Evolutionary conservation across 1,139 yeast species (phyloP).

Genomic region (Protomyces inundatus): DNA sequence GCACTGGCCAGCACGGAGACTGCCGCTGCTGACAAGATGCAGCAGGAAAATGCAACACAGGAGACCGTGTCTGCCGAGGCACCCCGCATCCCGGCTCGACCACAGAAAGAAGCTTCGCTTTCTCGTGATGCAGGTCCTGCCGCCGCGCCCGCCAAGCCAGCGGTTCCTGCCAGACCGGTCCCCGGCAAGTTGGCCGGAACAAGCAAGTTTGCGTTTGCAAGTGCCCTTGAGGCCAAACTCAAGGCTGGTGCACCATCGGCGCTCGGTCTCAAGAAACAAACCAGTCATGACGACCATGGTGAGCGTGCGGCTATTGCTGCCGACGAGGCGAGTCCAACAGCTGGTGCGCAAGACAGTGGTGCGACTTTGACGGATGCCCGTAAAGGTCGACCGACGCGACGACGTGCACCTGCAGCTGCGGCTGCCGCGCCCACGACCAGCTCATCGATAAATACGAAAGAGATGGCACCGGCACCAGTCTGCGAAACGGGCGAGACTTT

Average conservation of each 20-base stretch:
- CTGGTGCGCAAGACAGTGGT: neutral
- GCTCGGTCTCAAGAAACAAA: conserved; percentile 2
- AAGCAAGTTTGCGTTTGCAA: conserved; percentile 17
- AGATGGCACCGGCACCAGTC: conserved; percentile 6
- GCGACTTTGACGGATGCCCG: conserved; percentile 13
- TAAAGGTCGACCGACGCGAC: conserved; percentile 18
- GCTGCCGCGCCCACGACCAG: neutral
- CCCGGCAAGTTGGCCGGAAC: conserved; percentile 11
- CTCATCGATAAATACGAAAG: neutral
- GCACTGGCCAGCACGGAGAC: neutral
- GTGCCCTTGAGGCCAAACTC: conserved; percentile 20
- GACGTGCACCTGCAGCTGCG: conserved; percentile 10
- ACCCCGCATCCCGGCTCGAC: conserved; percentile 6
- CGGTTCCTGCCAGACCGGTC: conserved; percentile 12
- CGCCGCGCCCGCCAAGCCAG: conserved; percentile 8
- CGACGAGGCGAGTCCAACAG: neutral
- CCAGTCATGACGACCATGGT: neutral
- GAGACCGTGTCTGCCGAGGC: neutral
- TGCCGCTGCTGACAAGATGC: no score
- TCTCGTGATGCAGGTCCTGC: neutral
- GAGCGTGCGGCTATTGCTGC: neutral
- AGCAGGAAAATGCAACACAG: neutral
- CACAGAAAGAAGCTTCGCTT: neutral
- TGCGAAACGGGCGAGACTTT: conserved; percentile 18
- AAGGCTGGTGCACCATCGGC: conserved; percentile 11